Percentiles rank a stretch among this genome's conserved stretches.
phyloP scores from a whole-genome alignment of 1,139 yeast genomes.

The Geotrichum histeridarum region DNA sequence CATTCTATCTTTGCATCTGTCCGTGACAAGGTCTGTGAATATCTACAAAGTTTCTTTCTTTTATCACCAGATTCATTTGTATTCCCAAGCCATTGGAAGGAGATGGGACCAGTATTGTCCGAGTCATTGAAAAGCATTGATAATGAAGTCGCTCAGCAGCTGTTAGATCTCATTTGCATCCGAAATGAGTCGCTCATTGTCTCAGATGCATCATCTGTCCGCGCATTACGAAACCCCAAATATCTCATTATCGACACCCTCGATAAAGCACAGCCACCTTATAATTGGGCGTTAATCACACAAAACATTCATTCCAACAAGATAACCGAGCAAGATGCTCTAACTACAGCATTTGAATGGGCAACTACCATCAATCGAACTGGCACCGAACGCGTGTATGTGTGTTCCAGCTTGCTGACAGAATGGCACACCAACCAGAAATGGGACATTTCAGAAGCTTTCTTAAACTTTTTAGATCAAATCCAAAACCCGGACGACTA shows the following conservation, averaged over 20 bases:
- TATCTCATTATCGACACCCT: slow-evolving; percentile 24
- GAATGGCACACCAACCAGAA: slow-evolving; percentile 22
- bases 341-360: slow-evolving; percentile 33
- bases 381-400: slow-evolving; percentile 27
- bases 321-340: slow-evolving; percentile 24
- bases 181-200: slow-evolving; percentile 33
- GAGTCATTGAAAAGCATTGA: slow-evolving; percentile 34
- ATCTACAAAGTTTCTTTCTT: slow-evolving; percentile 42
- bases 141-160: slow-evolving; percentile 29
- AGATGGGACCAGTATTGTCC: slow-evolving; percentile 51
- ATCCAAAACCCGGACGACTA: slow-evolving; percentile 23
- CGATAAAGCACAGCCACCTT: slow-evolving; percentile 25
- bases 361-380: slow-evolving; percentile 28
- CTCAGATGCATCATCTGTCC: slow-evolving; percentile 24
- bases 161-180: slow-evolving; percentile 25
- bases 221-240: slow-evolving; percentile 25
- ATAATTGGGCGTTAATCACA: slow-evolving; percentile 23
- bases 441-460: slow-evolving; percentile 31
- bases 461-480: slow-evolving; percentile 32
- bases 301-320: slow-evolving; percentile 25
- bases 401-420: slow-evolving; percentile 26
- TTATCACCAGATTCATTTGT: slow-evolving; percentile 64
- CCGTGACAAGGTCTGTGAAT: slow-evolving; percentile 17
- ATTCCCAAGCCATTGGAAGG: slow-evolving; percentile 70
- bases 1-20: slow-evolving; percentile 10